phyloP scores from a whole-genome alignment of 495 filamentous ascomycete species.

The Neurospora sp. region DNA sequence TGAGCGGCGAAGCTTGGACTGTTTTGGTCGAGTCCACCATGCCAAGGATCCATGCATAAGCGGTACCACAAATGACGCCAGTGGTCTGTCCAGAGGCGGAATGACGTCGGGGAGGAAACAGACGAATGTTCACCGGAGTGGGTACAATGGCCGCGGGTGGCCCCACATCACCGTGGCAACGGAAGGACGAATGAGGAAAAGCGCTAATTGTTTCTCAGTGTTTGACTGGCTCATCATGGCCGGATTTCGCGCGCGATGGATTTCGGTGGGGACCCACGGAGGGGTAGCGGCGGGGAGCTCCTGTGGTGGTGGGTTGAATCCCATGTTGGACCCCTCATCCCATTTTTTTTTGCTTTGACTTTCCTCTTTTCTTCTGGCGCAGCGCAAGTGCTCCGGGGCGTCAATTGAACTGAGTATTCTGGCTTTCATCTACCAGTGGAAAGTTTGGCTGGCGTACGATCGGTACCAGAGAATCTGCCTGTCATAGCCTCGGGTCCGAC shows the following conservation, averaged over 20 bases:
- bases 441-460: background rate
- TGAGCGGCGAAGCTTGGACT: background rate
- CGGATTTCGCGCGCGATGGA: background rate
- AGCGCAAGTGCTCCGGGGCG: background rate
- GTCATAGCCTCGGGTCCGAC: background rate
- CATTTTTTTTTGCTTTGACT: background rate
- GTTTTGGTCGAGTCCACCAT: background rate
- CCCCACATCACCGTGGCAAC: background rate
- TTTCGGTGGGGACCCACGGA: background rate
- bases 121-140: conserved; percentile 4
- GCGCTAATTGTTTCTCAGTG: background rate
- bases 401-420: background rate
- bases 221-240: background rate
- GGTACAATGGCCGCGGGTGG: background rate
- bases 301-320: background rate
- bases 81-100: conserved; percentile 1
- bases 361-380: background rate
- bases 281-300: background rate
- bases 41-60: conserved; percentile 9
- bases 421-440: background rate
- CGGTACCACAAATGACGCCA: conserved; percentile 14
- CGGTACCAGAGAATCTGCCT: background rate
- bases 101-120: conserved; percentile 11
- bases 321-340: background rate
- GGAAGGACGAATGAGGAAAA: background rate